Percentiles rank a stretch among this genome's conserved stretches.
phyloP scores from a whole-genome alignment of 306 rosid genomes.

The Cucurbita pepo region DNA sequence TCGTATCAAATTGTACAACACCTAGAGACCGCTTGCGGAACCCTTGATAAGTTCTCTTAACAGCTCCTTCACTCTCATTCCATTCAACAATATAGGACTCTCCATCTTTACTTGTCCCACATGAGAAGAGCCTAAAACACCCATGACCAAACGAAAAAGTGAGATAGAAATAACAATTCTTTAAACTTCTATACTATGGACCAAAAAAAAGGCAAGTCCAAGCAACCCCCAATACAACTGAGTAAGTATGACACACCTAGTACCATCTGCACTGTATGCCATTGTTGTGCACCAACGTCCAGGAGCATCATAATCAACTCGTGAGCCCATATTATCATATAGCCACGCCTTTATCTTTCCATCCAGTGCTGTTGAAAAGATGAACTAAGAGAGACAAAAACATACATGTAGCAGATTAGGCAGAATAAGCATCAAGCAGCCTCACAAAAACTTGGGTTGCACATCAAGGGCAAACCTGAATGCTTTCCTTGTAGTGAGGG shows the following conservation, averaged over 20 bases:
- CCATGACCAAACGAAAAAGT: constrained; percentile 1
- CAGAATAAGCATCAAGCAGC: constrained; percentile 2
- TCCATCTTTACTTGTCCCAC: constrained; percentile 90
- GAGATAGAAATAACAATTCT: neutral
- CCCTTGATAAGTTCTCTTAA: constrained; percentile 83
- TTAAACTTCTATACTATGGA: neutral
- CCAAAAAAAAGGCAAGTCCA: neutral
- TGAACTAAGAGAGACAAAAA: constrained; percentile 45
- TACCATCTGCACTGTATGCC: constrained; percentile 90
- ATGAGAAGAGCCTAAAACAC: constrained; percentile 70
- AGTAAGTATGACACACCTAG: constrained; percentile 40
- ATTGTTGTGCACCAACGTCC: constrained; percentile 95
- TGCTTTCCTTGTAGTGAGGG: constrained; percentile 82
- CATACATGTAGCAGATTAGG: constrained; percentile 1
- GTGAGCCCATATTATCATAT: constrained; percentile 84
- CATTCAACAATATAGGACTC: constrained; percentile 93
- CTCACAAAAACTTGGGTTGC: neutral
- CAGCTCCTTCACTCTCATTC: constrained; percentile 95
- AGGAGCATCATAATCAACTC: constrained; percentile 96
- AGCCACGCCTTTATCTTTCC: constrained; percentile 98
- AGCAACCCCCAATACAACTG: neutral
- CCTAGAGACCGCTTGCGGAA: constrained; percentile 81
- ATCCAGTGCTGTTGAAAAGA: constrained; percentile 87
- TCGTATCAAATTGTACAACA: constrained; percentile 84
- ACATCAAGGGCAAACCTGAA: constrained; percentile 40